Evolutionary conservation across 768 basidiomycete genomes (phyloP).

Genomic region (Lactifluus piperatus): DNA sequence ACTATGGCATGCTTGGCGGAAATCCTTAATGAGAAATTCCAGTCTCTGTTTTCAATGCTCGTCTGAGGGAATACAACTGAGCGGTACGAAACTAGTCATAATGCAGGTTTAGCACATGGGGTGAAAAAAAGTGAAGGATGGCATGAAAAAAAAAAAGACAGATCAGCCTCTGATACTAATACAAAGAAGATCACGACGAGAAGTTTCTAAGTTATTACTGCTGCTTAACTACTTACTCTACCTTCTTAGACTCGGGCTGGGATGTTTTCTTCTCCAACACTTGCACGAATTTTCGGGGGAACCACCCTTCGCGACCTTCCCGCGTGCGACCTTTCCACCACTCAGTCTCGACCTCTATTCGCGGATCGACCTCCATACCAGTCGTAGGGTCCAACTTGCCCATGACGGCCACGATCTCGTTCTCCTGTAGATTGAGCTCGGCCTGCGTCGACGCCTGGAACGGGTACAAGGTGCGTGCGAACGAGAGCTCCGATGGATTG

Average conservation of each 20-base stretch:
- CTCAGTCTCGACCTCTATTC: conserved; percentile 52
- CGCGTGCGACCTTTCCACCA: conserved; percentile 96
- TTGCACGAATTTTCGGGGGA: conserved; percentile 85
- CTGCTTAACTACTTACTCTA: conserved; percentile 30
- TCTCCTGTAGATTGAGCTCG: conserved; percentile 75
- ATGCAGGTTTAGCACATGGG: no score
- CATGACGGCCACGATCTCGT: conserved; percentile 91
- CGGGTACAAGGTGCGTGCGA: conserved; percentile 73
- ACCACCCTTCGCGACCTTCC: conserved; percentile 91
- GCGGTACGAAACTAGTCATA: not conserved
- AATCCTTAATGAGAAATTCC: not conserved
- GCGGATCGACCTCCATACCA: conserved; percentile 58
- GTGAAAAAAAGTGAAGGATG: not conserved
- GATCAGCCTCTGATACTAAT: no score
- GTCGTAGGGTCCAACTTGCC: conserved; percentile 67
- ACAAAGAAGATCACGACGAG: not conserved
- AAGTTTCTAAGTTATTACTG: no score
- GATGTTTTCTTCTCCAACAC: conserved; percentile 43
- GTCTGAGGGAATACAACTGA: not conserved
- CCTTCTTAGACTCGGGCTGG: conserved; percentile 31
- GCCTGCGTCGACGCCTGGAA: conserved; percentile 67
- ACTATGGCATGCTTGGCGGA: conserved; percentile 1
- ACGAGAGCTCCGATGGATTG: conserved; percentile 74
- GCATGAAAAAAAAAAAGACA: not conserved
- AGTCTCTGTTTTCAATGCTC: not conserved